Base-by-base conservation (phyloP, 78 protist species). In the Dictyostelium firmibasis region DNA sequence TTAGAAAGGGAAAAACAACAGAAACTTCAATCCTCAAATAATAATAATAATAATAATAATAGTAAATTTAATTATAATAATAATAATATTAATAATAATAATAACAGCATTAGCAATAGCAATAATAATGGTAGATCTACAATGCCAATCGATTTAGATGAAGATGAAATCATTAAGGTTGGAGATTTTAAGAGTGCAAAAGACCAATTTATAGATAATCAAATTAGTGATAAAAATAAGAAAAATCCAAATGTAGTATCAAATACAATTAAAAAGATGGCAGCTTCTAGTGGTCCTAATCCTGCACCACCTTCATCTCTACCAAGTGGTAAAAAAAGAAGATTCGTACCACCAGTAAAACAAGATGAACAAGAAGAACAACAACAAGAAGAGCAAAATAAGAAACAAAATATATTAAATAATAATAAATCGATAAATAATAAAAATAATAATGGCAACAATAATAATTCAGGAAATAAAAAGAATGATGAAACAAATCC, bases 401-500 rank as follows among this genome's bases (percentile, higher is more conserved):
- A 47, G 23, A 86, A 86, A 57, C 87, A 83, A 83, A 41, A 41
- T 41, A 27, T 29, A 64, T 16, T 9, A 44, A 14, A 47, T 41
- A 14, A 47, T 41, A 14, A 14, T 38, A 50, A 57, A 57, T 57
- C 27, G 5, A 20, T 20, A 4, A 57, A 20, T 20, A 57, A 70
- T 8, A 31, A 38, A 10, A 36, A 50, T 11, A 11, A 72, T 7
- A 72, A 35, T 60, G n/a, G n/a, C n/a, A n/a, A n/a, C n/a, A 47
- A 53, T 18, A 53, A 53, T 53, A 38, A 69, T 60, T 1, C 9
- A 18, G 50, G 31, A 44, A 75, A 43, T 38, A 70, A 67, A 25
- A 88, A 89, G 44, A 35, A 79, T 47, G 87, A 62, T 11, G 96
- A 93, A 57, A 78, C 81, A 3, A 83, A 84, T 82, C 96, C 91